A percentile compares a stretch with the other conserved stretches of the same genome.
Evolutionary conservation across 1,284 basidiomycete species (phyloP).

Genomic region (Clitocybe nebularis): DNA sequence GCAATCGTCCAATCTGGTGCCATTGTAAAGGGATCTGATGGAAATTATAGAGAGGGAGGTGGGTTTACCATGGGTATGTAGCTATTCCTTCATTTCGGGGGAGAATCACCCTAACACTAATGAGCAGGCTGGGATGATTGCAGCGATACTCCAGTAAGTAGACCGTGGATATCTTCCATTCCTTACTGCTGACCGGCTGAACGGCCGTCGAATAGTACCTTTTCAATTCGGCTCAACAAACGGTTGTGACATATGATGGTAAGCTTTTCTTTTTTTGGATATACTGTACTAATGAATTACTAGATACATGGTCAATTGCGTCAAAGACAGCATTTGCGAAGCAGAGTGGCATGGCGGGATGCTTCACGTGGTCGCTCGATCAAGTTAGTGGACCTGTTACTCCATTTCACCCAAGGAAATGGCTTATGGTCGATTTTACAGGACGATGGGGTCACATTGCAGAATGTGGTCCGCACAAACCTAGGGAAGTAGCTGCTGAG

Average conservation of each 20-base stretch:
- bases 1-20: conserved; percentile 61
- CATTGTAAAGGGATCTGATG: conserved; percentile 44
- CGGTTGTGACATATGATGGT: conserved; percentile 70
- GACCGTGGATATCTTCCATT: background rate
- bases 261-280: conserved; percentile 7
- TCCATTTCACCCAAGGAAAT: background rate
- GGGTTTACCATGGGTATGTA: conserved; percentile 49
- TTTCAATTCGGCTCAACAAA: conserved; percentile 41
- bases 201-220: conserved; percentile 29
- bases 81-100: background rate
- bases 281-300: background rate
- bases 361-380: conserved; percentile 56
- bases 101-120: background rate
- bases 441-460: conserved; percentile 45
- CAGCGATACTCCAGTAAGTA: conserved; percentile 57
- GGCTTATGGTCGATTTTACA: conserved; percentile 15
- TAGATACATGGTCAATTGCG: conserved; percentile 57
- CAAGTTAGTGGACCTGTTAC: conserved; percentile 34
- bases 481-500: conserved; percentile 39
- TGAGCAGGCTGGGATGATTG: conserved; percentile 60
- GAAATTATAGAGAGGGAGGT: conserved; percentile 42
- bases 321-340: conserved; percentile 65
- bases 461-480: conserved; percentile 40
- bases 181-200: conserved; percentile 1
- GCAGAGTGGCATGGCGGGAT: conserved; percentile 59